A percentile compares a stretch with the other conserved stretches of the same genome.
These are phyloP conservation scores for Backusella morwellensis DNA, from an alignment of 192 early-diverging fungal species.

Conservation along the genomic window DNA sequence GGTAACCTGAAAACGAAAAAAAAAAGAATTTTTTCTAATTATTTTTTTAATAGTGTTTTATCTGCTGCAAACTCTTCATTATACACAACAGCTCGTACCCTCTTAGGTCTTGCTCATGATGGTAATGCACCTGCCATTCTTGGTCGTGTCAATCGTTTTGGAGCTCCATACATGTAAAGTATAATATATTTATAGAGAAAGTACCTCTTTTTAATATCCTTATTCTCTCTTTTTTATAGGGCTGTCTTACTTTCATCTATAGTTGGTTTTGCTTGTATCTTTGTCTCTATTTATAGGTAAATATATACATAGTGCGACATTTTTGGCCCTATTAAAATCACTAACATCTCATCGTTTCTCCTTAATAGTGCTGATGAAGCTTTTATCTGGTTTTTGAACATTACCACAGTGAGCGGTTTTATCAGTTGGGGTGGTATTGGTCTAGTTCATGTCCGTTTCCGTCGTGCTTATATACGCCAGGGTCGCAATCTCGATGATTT, in stretches of 20 bases:
- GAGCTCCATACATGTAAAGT: slow-evolving; percentile 51
- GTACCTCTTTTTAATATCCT: neutral
- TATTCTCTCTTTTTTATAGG: slow-evolving; percentile 2
- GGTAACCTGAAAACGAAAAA: neutral
- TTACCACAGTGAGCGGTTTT: slow-evolving; percentile 73
- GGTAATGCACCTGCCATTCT: slow-evolving; percentile 69
- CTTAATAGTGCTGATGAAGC: slow-evolving; percentile 31
- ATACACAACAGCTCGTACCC: slow-evolving; percentile 77
- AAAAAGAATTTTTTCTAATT: neutral
- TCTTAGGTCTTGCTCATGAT: slow-evolving; percentile 70
- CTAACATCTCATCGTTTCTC: neutral
- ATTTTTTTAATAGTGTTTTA: slow-evolving; percentile 38
- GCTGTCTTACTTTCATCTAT: slow-evolving; percentile 47
- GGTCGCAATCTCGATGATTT: slow-evolving; percentile 56
- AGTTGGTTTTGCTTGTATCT: slow-evolving; percentile 55
- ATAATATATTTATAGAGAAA: neutral
- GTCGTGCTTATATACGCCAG: slow-evolving; percentile 69
- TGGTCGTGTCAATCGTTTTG: slow-evolving; percentile 47
- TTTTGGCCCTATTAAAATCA: neutral
- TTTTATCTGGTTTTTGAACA: slow-evolving; percentile 61
- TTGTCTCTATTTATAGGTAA: slow-evolving; percentile 43
- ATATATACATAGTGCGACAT: too few species aligned
- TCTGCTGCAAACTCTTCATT: slow-evolving; percentile 79
- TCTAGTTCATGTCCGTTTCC: slow-evolving; percentile 76
- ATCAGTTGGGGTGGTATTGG: slow-evolving; percentile 82